Conservation (phyloP, 1,284 basidiomycete species). For the Pseudozyma hubeiensis region DNA sequence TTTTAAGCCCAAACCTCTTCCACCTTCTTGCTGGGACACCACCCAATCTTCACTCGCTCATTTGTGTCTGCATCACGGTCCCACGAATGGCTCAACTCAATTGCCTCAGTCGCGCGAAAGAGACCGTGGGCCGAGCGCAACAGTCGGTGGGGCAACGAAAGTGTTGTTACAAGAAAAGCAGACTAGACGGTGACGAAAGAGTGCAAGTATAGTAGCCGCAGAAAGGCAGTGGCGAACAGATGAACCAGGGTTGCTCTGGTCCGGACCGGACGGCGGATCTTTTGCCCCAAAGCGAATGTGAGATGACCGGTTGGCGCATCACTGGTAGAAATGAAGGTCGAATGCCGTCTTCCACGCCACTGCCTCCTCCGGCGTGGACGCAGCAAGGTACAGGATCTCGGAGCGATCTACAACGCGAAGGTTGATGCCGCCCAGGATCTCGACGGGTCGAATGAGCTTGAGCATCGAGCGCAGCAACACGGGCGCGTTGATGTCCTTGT, state of each 20-base stretch:
- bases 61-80: neutral
- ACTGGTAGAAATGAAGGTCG: conserved; percentile 51
- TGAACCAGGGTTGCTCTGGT: too few relatives aligned
- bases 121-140: neutral
- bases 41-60: neutral
- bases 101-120: too few relatives aligned
- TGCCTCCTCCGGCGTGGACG: conserved; percentile 40
- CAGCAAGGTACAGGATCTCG: conserved; percentile 56
- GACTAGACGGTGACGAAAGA: conserved; percentile 6
- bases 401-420: conserved; percentile 55
- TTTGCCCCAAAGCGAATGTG: too few relatives aligned
- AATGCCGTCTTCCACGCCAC: conserved; percentile 54
- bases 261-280: too few relatives aligned
- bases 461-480: conserved; percentile 33
- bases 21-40: too few relatives aligned
- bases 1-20: too few relatives aligned
- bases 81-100: too few relatives aligned
- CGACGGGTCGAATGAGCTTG: conserved; percentile 41
- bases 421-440: conserved; percentile 39
- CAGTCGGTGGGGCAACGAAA: conserved; percentile 8
- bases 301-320: neutral
- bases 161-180: conserved; percentile 30
- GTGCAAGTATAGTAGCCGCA: neutral
- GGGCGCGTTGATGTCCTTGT: conserved; percentile 20
- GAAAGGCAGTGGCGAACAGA: conserved; percentile 4